Conservation (phyloP, 2,329 filamentous ascomycete species). For the Cladosporium sp. region DNA sequence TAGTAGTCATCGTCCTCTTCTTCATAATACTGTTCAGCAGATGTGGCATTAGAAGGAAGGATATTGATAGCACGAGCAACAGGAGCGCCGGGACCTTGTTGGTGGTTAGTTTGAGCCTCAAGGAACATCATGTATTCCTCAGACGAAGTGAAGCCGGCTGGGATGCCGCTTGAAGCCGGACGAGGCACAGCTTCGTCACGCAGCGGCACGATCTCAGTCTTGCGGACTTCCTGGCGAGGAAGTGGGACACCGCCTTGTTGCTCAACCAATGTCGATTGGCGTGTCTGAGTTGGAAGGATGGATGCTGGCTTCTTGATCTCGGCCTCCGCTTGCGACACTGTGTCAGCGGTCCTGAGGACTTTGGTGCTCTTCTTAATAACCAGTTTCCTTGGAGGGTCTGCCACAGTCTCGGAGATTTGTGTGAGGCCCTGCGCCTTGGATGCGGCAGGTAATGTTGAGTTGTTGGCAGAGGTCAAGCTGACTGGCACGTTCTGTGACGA, state of each 20-base stretch:
- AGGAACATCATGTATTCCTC: constrained; percentile 13
- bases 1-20: constrained; percentile 69
- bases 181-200: constrained; percentile 22
- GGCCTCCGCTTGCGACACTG: constrained; percentile 5
- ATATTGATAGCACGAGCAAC: constrained; percentile 3
- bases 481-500: constrained; percentile 32
- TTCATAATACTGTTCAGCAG: constrained; percentile 20
- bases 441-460: constrained; percentile 23
- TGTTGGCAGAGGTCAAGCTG: constrained; percentile 30
- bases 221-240: constrained; percentile 22
- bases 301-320: neutral
- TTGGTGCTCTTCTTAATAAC: constrained; percentile 32
- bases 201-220: constrained; percentile 25
- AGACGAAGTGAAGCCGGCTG: neutral
- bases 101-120: neutral
- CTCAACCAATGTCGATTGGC: neutral
- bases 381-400: constrained; percentile 24
- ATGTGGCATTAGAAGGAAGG: constrained; percentile 3
- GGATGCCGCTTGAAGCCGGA: constrained; percentile 5
- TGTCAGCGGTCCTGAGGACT: constrained; percentile 26
- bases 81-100: neutral
- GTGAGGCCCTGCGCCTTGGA: constrained; percentile 16
- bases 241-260: constrained; percentile 9
- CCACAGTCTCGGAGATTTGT: constrained; percentile 5
- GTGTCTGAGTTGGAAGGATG: neutral